phyloP scores from a whole-genome alignment of 257 asterid species.

The Solanum rostratum region DNA sequence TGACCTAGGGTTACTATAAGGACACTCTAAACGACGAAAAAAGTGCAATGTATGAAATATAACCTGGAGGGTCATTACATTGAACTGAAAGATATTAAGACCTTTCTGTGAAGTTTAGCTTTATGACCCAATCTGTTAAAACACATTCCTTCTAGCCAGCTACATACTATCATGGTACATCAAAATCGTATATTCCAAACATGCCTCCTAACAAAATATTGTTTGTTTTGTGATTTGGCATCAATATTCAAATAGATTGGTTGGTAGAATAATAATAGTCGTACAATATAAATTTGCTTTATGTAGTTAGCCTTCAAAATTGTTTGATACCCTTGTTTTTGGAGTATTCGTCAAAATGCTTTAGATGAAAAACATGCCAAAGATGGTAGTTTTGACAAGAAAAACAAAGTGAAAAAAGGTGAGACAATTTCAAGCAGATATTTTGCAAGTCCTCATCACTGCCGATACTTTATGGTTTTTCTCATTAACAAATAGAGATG shows the following conservation, averaged over 20 bases:
- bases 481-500: not conserved
- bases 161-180: not conserved
- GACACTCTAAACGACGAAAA: too few species aligned
- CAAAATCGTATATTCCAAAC: too few species aligned
- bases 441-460: not conserved
- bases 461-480: not conserved
- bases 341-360: not conserved
- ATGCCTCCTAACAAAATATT: not conserved
- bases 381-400: not conserved
- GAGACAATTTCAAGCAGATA: not conserved
- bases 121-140: not conserved
- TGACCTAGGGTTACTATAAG: too few species aligned
- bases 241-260: too few species aligned
- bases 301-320: not conserved
- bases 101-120: not conserved
- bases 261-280: too few species aligned
- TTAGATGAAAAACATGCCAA: not conserved
- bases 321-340: not conserved
- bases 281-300: not conserved
- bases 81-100: too few species aligned
- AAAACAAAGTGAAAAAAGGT: not conserved
- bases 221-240: not conserved
- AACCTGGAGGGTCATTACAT: too few species aligned
- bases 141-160: not conserved
- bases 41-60: too few species aligned